Base-by-base conservation (phyloP, 352 stramenopile species). In the Poterioochromonas sp. region DNA sequence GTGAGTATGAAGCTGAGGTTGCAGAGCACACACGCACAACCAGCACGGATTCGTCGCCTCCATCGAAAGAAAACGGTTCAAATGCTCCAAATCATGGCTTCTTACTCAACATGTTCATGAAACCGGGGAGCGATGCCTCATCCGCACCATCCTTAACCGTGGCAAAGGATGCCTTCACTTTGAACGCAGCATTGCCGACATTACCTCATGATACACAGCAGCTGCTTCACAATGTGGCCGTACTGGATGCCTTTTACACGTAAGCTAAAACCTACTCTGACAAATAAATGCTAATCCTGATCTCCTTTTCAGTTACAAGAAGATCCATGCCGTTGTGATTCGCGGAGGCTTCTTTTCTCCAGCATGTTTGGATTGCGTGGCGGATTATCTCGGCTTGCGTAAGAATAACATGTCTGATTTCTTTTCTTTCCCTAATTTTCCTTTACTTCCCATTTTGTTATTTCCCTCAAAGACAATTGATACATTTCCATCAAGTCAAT, bases 371-470 rank as follows among this genome's bases (percentile, higher is more conserved):
- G 12, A 15, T 8, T 29, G 26, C 29, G 58, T 68, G 58, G 5
- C 58, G 58, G 26, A 68, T 29, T 68, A 68, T 39, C 29, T 68
- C 12, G 34, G 34, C 11, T 29, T 68, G 5, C 5, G 58, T 26
- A 68, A 11, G 12, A 68, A 26, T 26, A 68, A 68, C 34, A 68
- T 68, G 58, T n/a, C n/a, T n/a, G n/a, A n/a, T n/a, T n/a, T n/a
- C n/a, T n/a, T n/a, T n/a, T n/a, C n/a, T n/a, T n/a, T n/a, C n/a
- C n/a, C n/a, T n/a, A n/a, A n/a, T n/a, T n/a, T n/a, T n/a, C n/a
- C n/a, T n/a, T n/a, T n/a, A n/a, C n/a, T n/a, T n/a, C n/a, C n/a
- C n/a, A n/a, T n/a, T n/a, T n/a, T n/a, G n/a, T n/a, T n/a, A n/a
- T n/a, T n/a, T n/a, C n/a, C n/a, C n/a, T n/a, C n/a, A n/a, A n/a